Conservation (phyloP, 2,329 filamentous ascomycete species). For the Ascocoryne sarcoides region DNA sequence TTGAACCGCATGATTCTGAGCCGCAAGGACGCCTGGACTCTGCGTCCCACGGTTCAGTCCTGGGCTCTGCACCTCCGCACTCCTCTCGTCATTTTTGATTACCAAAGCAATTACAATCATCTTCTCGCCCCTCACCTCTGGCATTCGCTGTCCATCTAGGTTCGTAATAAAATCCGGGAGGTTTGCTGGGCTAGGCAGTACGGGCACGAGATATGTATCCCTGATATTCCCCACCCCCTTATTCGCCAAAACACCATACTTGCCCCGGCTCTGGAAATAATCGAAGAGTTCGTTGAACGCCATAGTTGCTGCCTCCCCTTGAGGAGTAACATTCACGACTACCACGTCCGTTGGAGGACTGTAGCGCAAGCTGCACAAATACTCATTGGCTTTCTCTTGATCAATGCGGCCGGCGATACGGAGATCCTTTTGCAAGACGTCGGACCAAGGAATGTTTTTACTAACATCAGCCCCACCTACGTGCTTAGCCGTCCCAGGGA, state of each 20-base stretch:
- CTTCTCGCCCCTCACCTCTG: slow-evolving; percentile 61
- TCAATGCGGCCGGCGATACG: slow-evolving; percentile 74
- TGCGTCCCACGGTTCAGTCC: too few species aligned
- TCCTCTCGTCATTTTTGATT: slow-evolving; percentile 50
- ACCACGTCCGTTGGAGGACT: slow-evolving; percentile 76
- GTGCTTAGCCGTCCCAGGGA: slow-evolving; percentile 69
- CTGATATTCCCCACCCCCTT: slow-evolving; percentile 67
- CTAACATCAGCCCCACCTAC: slow-evolving; percentile 76
- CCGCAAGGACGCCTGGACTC: too few species aligned
- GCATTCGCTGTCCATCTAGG: slow-evolving; percentile 75
- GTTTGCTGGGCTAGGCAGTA: slow-evolving; percentile 60
- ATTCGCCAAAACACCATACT: slow-evolving; percentile 82
- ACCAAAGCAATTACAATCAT: slow-evolving; percentile 81
- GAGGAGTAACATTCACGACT: slow-evolving; percentile 63
- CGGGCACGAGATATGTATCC: slow-evolving; percentile 85
- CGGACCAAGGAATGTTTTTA: slow-evolving; percentile 56
- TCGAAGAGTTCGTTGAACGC: slow-evolving; percentile 72
- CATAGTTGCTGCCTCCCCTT: slow-evolving; percentile 48
- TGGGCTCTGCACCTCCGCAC: neutral
- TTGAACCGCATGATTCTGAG: neutral
- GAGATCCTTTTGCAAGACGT: slow-evolving; percentile 62
- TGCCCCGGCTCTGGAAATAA: slow-evolving; percentile 74
- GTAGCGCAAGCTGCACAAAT: slow-evolving; percentile 79
- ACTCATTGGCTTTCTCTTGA: slow-evolving; percentile 76
- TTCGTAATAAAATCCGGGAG: slow-evolving; percentile 84